These are phyloP conservation scores for Picochlorum sp. DNA, from an alignment of 139 green algal genomes.

Conservation along the genomic window DNA sequence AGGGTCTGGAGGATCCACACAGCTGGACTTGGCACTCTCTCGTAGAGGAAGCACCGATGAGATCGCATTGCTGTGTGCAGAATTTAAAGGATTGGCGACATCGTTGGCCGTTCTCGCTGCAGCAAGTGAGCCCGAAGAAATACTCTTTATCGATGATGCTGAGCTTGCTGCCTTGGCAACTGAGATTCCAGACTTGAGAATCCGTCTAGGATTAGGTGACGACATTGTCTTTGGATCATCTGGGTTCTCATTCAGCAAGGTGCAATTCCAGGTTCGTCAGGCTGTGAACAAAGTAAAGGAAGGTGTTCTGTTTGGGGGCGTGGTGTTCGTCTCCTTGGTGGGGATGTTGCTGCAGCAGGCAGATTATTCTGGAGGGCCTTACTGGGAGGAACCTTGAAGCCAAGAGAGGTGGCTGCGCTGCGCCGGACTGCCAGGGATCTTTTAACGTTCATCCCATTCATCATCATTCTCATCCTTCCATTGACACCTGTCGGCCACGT, in stretches of 20 bases:
- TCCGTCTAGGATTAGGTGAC: slow-evolving; percentile 64
- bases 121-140: slow-evolving; percentile 35
- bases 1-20: slow-evolving; percentile 7
- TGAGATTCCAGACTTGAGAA: slow-evolving; percentile 84
- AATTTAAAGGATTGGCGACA: slow-evolving; percentile 76
- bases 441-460: slow-evolving; percentile 91
- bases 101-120: slow-evolving; percentile 53
- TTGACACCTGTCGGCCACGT: slow-evolving; percentile 96
- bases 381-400: slow-evolving; percentile 70
- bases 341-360: slow-evolving; percentile 50
- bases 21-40: slow-evolving; percentile 23
- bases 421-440: slow-evolving; percentile 85
- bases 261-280: slow-evolving; percentile 52
- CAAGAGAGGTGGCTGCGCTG: slow-evolving; percentile 82
- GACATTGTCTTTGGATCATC: slow-evolving; percentile 60
- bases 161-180: slow-evolving; percentile 66
- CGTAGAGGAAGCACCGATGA: slow-evolving; percentile 57
- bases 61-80: slow-evolving; percentile 75
- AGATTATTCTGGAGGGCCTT: slow-evolving; percentile 67
- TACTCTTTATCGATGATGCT: slow-evolving; percentile 36
- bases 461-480: slow-evolving; percentile 95
- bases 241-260: slow-evolving; percentile 43
- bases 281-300: slow-evolving; percentile 46
- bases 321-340: slow-evolving; percentile 69
- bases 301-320: slow-evolving; percentile 70